Evolutionary conservation across 139 green algal genomes (phyloP).

Genomic region (Picochlorum sp.): DNA sequence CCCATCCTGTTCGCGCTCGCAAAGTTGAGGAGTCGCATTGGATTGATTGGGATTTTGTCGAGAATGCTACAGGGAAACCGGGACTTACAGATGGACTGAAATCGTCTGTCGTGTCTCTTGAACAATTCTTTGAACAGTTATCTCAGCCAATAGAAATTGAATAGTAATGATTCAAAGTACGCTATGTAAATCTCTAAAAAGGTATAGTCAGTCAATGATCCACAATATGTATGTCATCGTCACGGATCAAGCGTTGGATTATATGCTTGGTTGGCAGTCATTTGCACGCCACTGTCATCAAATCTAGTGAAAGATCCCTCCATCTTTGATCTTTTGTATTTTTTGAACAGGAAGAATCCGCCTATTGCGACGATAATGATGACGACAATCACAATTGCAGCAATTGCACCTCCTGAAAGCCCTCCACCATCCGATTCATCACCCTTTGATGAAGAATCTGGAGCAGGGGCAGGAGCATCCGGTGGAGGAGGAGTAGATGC

Average conservation of each 20-base stretch:
- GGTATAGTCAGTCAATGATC: neutral
- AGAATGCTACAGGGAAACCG: neutral
- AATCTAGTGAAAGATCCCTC: neutral
- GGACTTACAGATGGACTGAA: neutral
- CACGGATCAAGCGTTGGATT: neutral
- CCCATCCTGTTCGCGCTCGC: conserved; percentile 48
- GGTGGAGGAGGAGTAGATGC: neutral
- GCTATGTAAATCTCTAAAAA: neutral
- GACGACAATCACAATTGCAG: conserved; percentile 7
- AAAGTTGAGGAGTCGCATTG: neutral
- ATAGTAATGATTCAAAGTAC: neutral
- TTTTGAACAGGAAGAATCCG: conserved; percentile 1
- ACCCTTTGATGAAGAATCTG: neutral
- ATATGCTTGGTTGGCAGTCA: neutral
- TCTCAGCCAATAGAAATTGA: neutral
- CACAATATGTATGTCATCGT: too few species aligned
- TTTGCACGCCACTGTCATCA: neutral
- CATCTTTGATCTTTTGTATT: neutral
- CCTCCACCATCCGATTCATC: neutral
- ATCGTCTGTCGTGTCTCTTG: too few species aligned
- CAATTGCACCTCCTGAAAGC: conserved; percentile 1
- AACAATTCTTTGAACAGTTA: neutral
- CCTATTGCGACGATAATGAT: neutral
- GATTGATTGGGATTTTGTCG: conserved; percentile 7
- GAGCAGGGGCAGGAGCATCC: neutral